Conservation (phyloP, 495 filamentous ascomycete species). For the Aspergillus diversus region DNA sequence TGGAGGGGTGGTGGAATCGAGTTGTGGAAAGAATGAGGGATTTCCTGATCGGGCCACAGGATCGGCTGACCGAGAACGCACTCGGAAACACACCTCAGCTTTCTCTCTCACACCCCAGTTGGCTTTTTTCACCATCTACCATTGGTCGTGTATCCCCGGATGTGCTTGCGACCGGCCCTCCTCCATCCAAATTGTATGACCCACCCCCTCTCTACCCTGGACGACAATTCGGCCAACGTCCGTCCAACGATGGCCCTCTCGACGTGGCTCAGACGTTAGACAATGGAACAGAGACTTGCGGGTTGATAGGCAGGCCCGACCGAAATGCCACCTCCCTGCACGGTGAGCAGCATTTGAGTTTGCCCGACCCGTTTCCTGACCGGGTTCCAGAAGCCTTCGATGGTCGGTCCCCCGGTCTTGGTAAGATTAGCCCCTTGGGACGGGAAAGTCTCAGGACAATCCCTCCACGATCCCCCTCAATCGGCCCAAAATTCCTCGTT, state of each 20-base stretch:
- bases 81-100: neutral
- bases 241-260: neutral
- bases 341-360: neutral
- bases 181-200: slow-evolving; percentile 2
- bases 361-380: neutral
- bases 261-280: neutral
- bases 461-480: slow-evolving; percentile 2
- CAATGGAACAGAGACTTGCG: neutral
- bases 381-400: slow-evolving; percentile 11
- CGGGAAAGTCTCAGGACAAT: slow-evolving; percentile 12
- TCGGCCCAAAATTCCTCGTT: neutral
- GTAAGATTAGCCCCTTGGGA: neutral
- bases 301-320: neutral
- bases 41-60: slow-evolving; percentile 4
- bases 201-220: neutral
- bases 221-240: slow-evolving; percentile 12
- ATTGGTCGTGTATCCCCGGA: slow-evolving; percentile 15
- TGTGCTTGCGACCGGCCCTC: slow-evolving; percentile 10
- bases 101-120: neutral
- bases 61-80: slow-evolving; percentile 8
- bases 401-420: neutral
- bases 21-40: neutral
- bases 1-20: neutral
- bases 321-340: slow-evolving; percentile 4
- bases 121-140: neutral